phyloP scores from a whole-genome alignment of 2,329 filamentous ascomycete species.

The Periconia digitata region DNA sequence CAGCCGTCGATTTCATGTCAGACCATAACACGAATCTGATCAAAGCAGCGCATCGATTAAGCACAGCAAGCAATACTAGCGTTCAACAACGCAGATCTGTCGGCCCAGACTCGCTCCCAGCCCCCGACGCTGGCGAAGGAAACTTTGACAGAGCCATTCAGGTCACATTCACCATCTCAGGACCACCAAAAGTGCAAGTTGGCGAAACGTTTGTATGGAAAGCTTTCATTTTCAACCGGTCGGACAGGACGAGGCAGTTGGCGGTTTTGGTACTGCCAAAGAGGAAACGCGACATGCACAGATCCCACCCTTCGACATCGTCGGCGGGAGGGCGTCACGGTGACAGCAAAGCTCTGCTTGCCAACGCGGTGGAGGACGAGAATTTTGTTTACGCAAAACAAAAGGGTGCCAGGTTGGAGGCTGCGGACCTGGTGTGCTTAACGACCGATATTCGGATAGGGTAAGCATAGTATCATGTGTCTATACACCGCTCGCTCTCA shows the following conservation, averaged over 20 bases:
- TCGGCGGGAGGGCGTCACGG: slow-evolving; percentile 38
- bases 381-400: slow-evolving; percentile 72
- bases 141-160: slow-evolving; percentile 57
- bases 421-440: slow-evolving; percentile 70
- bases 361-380: slow-evolving; percentile 71
- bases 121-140: slow-evolving; percentile 24
- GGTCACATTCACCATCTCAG: slow-evolving; percentile 74
- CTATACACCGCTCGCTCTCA: too few species aligned
- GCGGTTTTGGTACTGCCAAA: slow-evolving; percentile 69
- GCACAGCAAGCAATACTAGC: slow-evolving; percentile 31
- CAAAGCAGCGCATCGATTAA: slow-evolving; percentile 33
- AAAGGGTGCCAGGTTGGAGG: slow-evolving; percentile 63
- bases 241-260: slow-evolving; percentile 64
- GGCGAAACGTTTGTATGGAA: slow-evolving; percentile 72
- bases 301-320: slow-evolving; percentile 46
- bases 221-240: slow-evolving; percentile 75
- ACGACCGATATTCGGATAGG: slow-evolving; percentile 75
- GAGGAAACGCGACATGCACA: slow-evolving; percentile 56
- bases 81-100: slow-evolving; percentile 19
- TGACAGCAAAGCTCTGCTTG: slow-evolving; percentile 46
- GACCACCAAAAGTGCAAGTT: slow-evolving; percentile 60
- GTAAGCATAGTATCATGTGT: slow-evolving; percentile 51
- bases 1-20: slow-evolving; percentile 66
- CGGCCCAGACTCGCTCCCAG: slow-evolving; percentile 32
- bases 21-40: slow-evolving; percentile 45